These are phyloP conservation scores for Articulospora tetracladia DNA, from an alignment of 495 filamentous ascomycete genomes.

Conservation along the genomic window DNA sequence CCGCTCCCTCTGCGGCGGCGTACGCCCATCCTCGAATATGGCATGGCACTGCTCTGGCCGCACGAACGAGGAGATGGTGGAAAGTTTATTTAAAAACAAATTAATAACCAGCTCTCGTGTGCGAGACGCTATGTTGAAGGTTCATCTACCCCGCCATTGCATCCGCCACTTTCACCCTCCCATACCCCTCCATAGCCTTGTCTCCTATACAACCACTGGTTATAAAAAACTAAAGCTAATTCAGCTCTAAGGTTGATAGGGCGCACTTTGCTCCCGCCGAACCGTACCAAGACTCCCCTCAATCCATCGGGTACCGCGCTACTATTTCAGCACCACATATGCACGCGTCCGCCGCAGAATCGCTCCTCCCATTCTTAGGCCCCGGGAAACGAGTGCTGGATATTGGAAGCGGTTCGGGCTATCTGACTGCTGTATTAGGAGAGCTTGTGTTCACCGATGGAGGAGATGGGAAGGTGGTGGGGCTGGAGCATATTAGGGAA, in stretches of 20 bases:
- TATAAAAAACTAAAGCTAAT: not conserved
- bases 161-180: conserved; percentile 2
- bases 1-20: not conserved
- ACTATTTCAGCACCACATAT: conserved; percentile 98
- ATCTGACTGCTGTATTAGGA: conserved; percentile 86
- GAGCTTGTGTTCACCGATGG: conserved; percentile 59
- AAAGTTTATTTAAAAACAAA: conserved; percentile 68
- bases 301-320: conserved; percentile 79
- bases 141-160: conserved; percentile 30
- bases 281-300: conserved; percentile 88
- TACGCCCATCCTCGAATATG: conserved; percentile 49
- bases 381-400: conserved; percentile 67
- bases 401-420: conserved; percentile 86
- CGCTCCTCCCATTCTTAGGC: conserved; percentile 57
- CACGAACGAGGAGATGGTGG: conserved; percentile 72
- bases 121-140: conserved; percentile 73
- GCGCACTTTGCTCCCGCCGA: conserved; percentile 67
- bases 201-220: not conserved
- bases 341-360: conserved; percentile 78
- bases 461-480: conserved; percentile 58
- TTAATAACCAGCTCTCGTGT: conserved; percentile 71
- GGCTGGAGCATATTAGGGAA: conserved; percentile 82
- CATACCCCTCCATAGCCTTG: not conserved
- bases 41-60: conserved; percentile 84
- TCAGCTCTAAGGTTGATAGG: conserved; percentile 68